A percentile compares a stretch with the other conserved stretches of the same genome.
Conservation (phyloP, 1,284 basidiomycete genomes). For the Bondarzewia mesenterica region DNA sequence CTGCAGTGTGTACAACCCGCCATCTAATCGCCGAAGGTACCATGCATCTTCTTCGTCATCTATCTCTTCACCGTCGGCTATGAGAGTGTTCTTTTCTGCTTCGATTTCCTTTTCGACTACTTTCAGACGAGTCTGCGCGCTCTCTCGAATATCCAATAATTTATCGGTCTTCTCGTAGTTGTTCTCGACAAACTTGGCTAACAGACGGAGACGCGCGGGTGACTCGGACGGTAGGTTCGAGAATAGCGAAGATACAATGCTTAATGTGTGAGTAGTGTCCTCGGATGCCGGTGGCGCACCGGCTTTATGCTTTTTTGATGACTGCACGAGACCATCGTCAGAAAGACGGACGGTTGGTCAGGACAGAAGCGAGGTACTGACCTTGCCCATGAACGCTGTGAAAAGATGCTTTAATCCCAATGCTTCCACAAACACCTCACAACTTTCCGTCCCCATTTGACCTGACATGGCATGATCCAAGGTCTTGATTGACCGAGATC, state of each 20-base stretch:
- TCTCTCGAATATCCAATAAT: slow-evolving; percentile 80
- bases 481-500: slow-evolving; percentile 81
- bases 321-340: slow-evolving; percentile 21
- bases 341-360: neutral
- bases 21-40: slow-evolving; percentile 81
- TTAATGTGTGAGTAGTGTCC: slow-evolving; percentile 82
- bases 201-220: slow-evolving; percentile 69
- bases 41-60: slow-evolving; percentile 62
- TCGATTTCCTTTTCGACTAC: slow-evolving; percentile 57
- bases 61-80: slow-evolving; percentile 51
- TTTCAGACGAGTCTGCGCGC: slow-evolving; percentile 50
- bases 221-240: slow-evolving; percentile 88
- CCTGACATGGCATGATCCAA: slow-evolving; percentile 89
- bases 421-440: slow-evolving; percentile 83
- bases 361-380: slow-evolving; percentile 22
- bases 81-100: slow-evolving; percentile 56
- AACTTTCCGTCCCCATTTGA: slow-evolving; percentile 63
- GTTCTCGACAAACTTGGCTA: slow-evolving; percentile 90
- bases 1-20: slow-evolving; percentile 85
- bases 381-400: slow-evolving; percentile 90
- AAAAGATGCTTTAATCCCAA: slow-evolving; percentile 87
- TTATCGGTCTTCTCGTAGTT: slow-evolving; percentile 93
- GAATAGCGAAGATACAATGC: slow-evolving; percentile 83
- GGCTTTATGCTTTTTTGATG: slow-evolving; percentile 52
- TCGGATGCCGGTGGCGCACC: slow-evolving; percentile 58